Percentiles rank a stretch among this genome's conserved stretches.
Conservation (phyloP, 2,329 filamentous ascomycete species). For the Pleurostoma richardsiae region DNA sequence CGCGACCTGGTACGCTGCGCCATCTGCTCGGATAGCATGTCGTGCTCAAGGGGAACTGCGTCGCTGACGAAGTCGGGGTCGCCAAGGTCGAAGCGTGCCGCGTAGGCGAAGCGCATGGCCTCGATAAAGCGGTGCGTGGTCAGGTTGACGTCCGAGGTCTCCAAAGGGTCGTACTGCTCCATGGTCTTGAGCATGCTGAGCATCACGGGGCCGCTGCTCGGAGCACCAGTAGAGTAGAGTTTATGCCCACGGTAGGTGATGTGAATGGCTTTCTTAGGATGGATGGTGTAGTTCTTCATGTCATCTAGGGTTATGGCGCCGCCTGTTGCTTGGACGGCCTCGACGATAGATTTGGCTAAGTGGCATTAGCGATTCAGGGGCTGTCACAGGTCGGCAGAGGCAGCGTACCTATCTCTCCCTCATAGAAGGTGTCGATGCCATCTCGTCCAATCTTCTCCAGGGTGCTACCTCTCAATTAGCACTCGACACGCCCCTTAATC, state of each 20-base stretch:
- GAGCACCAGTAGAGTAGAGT: conserved; percentile 65
- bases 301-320: conserved; percentile 86
- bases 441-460: conserved; percentile 70
- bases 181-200: conserved; percentile 77
- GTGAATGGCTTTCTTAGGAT: conserved; percentile 52
- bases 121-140: conserved; percentile 81
- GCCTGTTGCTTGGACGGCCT: conserved; percentile 60
- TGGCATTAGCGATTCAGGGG: conserved; percentile 6
- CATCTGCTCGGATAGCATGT: conserved; percentile 60
- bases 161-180: conserved; percentile 64
- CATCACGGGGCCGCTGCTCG: conserved; percentile 72
- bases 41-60: conserved; percentile 56
- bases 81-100: conserved; percentile 69
- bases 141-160: conserved; percentile 51
- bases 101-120: conserved; percentile 86
- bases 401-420: conserved; percentile 27
- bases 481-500: not conserved
- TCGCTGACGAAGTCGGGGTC: conserved; percentile 72
- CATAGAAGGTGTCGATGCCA: conserved; percentile 42
- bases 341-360: conserved; percentile 67
- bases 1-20: conserved; percentile 55
- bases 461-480: conserved; percentile 33
- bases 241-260: conserved; percentile 66
- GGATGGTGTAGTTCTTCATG: conserved; percentile 66
- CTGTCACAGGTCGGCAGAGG: not conserved